Evolutionary conservation across 768 basidiomycete species (phyloP), one percentile per base, ranked within the genome.

Genomic region (Amylocystis lapponica): DNA sequence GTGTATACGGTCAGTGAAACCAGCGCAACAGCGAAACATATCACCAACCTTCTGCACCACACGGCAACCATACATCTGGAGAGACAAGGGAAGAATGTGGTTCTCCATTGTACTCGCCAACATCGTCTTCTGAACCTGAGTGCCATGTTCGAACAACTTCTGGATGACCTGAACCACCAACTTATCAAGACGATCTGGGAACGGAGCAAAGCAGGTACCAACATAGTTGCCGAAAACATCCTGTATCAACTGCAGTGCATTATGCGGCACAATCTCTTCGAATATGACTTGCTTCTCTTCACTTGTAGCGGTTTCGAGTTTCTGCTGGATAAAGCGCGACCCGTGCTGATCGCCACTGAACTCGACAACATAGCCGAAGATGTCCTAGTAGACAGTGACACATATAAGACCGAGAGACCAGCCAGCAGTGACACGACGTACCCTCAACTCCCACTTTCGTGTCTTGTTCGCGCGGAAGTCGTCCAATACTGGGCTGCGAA

Each of bases 161-260:
- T 98, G 95, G 48, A 95, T 79, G 41, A 93, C 91, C 91, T 94
- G 53, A 21, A 36, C 26, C 17, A n/a, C n/a, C n/a, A n/a, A n/a
- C n/a, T n/a, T n/a, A n/a, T 36, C 36, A 19, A 13, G 3, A 21
- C 4, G 33, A 16, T 33, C 19, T 11, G 27, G 22, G 27, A 9
- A 30, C n/a, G 25, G 35, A 29, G 17, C 20, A 29, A n/a, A n/a
- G n/a, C 11, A 16, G 6, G 4, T 26, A 66, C 84, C 53, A 59
- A 90, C 87, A 67, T 96, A 98, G 68, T 98, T 98, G 43, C 94
- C 95, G 59, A 95, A 98, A 34, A 96, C 87, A 58, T 96, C 91
- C 54, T 83, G 84, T 48, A 93, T 85, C 41, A 97, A 72, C 41
- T 81, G 76, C 36, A 92, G 62, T 4, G 80, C 73, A 55, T 84